Conservation (phyloP, 2,329 filamentous ascomycete genomes). For the Aspergillus sergii region DNA sequence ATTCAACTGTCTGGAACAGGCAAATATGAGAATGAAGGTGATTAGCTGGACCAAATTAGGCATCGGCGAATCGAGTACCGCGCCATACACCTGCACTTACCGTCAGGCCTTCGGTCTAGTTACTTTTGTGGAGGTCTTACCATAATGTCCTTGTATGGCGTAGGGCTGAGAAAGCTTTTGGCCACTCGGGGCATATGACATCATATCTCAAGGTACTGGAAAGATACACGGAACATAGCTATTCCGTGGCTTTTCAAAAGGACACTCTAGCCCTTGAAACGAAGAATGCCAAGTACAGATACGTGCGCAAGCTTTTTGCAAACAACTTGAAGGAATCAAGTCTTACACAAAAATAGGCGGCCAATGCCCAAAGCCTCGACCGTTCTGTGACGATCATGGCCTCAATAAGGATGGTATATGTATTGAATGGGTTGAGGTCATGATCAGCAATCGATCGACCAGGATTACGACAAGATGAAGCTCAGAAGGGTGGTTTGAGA, state of each 20-base stretch:
- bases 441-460: background rate
- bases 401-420: background rate
- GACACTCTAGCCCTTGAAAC: background rate
- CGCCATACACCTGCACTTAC: background rate
- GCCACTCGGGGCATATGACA: background rate
- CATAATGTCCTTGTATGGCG: too few species aligned
- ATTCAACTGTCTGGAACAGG: background rate
- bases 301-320: too few species aligned
- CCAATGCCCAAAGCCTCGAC: background rate
- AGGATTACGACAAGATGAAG: background rate
- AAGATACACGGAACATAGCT: background rate
- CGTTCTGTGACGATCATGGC: background rate
- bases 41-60: background rate
- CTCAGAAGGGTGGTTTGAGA: background rate
- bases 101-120: background rate
- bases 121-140: too few species aligned
- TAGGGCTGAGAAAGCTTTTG: background rate
- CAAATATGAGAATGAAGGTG: too few species aligned
- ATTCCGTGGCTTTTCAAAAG: background rate
- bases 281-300: background rate
- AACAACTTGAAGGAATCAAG: too few species aligned
- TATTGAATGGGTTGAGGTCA: background rate
- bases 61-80: background rate
- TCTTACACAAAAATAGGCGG: background rate
- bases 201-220: background rate